These are phyloP conservation scores for Scedosporium apiospermum DNA, from an alignment of 2,329 filamentous ascomycete species.

Conservation along the genomic window DNA sequence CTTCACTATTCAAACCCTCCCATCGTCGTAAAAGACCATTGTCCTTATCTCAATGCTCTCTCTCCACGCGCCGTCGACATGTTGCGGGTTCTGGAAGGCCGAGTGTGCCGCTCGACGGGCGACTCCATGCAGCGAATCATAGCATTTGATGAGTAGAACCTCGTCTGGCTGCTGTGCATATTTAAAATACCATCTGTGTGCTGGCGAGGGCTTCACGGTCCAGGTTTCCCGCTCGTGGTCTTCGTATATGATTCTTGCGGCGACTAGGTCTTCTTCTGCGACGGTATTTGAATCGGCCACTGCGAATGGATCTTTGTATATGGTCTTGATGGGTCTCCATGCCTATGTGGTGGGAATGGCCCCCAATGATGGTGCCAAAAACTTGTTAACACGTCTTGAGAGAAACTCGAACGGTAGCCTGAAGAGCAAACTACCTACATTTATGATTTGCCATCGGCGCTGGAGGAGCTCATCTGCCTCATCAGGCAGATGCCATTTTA, in stretches of 20 bases:
- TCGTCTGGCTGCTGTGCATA: constrained; percentile 40
- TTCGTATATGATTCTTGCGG: constrained; percentile 39
- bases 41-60: constrained; percentile 58
- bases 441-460: constrained; percentile 43
- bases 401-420: too few relatives aligned
- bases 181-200: constrained; percentile 44
- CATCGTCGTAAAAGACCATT: constrained; percentile 48
- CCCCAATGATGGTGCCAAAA: background rate
- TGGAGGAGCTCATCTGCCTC: constrained; percentile 26
- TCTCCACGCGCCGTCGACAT: constrained; percentile 44
- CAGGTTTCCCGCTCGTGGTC: constrained; percentile 39
- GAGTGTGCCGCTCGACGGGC: constrained; percentile 41
- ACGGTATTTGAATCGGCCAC: constrained; percentile 42
- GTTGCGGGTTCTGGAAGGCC: constrained; percentile 37
- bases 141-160: constrained; percentile 52
- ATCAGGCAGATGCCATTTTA: constrained; percentile 32
- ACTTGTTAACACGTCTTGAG: constrained; percentile 4
- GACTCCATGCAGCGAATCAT: constrained; percentile 26
- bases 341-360: background rate
- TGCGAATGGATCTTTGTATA: constrained; percentile 39
- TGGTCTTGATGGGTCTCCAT: constrained; percentile 34
- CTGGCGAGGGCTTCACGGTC: constrained; percentile 27
- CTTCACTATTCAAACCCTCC: background rate
- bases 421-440: constrained; percentile 22
- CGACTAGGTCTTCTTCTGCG: constrained; percentile 39